phyloP scores from a whole-genome alignment of 306 rosid species.

The Medicago truncatula region DNA sequence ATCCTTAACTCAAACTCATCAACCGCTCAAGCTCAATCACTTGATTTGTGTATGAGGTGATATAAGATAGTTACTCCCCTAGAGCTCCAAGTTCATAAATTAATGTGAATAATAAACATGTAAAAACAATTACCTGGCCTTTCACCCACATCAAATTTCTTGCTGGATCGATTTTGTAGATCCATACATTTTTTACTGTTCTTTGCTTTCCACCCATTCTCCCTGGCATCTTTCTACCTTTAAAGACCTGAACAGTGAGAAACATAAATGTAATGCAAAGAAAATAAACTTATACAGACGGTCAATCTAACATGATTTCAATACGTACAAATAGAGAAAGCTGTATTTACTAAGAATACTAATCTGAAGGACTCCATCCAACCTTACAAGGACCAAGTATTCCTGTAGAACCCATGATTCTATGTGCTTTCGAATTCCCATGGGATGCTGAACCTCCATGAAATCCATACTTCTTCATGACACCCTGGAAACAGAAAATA shows the following conservation, averaged over 20 bases:
- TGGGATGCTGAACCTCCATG: conserved; percentile 77
- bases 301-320: background rate
- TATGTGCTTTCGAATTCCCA: conserved; percentile 73
- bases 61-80: conserved; percentile 15
- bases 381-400: conserved; percentile 82
- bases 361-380: conserved; percentile 27
- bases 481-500: conserved; percentile 65
- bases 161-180: conserved; percentile 92
- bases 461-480: conserved; percentile 64
- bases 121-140: conserved; percentile 80
- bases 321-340: conserved; percentile 29
- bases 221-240: conserved; percentile 89
- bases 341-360: background rate
- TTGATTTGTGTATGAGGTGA: background rate
- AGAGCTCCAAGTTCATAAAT: conserved; percentile 18
- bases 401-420: conserved; percentile 79
- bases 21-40: background rate
- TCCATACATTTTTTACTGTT: conserved; percentile 93
- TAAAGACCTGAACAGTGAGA: conserved; percentile 65
- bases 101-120: background rate
- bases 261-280: background rate
- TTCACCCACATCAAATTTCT: conserved; percentile 92
- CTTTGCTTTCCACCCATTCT: conserved; percentile 93
- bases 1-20: background rate
- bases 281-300: conserved; percentile 21